Evolutionary conservation across 495 filamentous ascomycete genomes (phyloP).

Genomic region (Penicillium paradoxum): DNA sequence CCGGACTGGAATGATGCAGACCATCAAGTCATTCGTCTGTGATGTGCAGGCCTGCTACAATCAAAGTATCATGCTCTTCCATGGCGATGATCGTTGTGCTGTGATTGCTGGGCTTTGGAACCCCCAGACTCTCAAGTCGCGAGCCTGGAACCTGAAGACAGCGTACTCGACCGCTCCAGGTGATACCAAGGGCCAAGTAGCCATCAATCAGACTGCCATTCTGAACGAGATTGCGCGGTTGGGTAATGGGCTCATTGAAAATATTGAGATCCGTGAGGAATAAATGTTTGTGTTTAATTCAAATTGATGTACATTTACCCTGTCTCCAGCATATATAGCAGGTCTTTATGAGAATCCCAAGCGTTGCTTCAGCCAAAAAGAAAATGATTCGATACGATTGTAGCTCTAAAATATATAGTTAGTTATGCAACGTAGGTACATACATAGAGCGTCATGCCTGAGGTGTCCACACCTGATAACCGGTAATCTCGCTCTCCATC

Average conservation of each 20-base stretch:
- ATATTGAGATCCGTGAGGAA: constrained; percentile 28
- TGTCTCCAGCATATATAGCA: not conserved
- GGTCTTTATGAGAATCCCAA: not conserved
- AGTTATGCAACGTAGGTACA: too few relatives aligned
- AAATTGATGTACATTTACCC: constrained; percentile 1
- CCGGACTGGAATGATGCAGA: constrained; percentile 32
- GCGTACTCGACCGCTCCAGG: constrained; percentile 61
- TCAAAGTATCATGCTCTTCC: constrained; percentile 69
- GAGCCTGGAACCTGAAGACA: constrained; percentile 60
- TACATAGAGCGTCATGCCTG: too few relatives aligned
- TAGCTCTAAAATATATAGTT: too few relatives aligned
- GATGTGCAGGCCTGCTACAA: constrained; percentile 59
- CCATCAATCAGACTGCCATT: constrained; percentile 67
- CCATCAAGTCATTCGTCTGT: constrained; percentile 46
- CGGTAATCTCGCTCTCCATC: not conserved
- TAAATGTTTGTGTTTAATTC: not conserved
- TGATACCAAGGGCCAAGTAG: constrained; percentile 35
- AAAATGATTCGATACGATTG: not conserved
- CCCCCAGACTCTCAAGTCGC: constrained; percentile 50
- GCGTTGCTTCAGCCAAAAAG: not conserved
- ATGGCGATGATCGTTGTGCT: constrained; percentile 49
- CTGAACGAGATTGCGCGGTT: constrained; percentile 68
- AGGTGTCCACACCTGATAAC: constrained; percentile 5
- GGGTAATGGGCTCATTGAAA: constrained; percentile 40
- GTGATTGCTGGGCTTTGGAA: constrained; percentile 81